A percentile compares a stretch with the other conserved stretches of the same genome.
Evolutionary conservation across 345 rosid genomes (phyloP).

Genomic region (Acer campestre): DNA sequence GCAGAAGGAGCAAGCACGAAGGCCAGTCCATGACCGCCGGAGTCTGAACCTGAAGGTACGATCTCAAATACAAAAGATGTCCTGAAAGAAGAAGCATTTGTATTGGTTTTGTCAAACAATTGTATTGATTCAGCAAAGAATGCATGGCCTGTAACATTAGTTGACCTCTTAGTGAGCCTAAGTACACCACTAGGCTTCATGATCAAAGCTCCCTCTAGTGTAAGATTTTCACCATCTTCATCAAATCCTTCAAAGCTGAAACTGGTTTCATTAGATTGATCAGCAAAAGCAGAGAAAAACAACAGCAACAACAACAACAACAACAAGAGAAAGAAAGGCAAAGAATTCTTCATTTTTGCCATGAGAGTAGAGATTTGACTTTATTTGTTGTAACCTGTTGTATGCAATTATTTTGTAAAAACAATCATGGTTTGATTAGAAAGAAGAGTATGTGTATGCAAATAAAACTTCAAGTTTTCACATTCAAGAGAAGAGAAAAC

Average conservation of each 20-base stretch:
- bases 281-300: slow-evolving; percentile 6
- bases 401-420: background rate
- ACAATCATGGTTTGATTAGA: background rate
- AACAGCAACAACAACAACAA: no score
- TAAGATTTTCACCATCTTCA: background rate
- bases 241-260: slow-evolving; percentile 54
- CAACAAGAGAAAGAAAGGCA: background rate
- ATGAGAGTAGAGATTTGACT: background rate
- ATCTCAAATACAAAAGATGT: slow-evolving; percentile 60
- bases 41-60: slow-evolving; percentile 20
- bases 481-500: background rate
- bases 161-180: slow-evolving; percentile 44
- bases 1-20: slow-evolving; percentile 49
- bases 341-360: background rate
- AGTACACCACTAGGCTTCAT: slow-evolving; percentile 38
- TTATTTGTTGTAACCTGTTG: background rate
- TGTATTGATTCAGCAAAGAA: slow-evolving; percentile 39
- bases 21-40: slow-evolving; percentile 63
- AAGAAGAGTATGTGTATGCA: no score
- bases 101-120: slow-evolving; percentile 20
- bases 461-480: no score
- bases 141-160: slow-evolving; percentile 47
- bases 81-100: slow-evolving; percentile 39
- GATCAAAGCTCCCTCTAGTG: slow-evolving; percentile 28
- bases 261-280: slow-evolving; percentile 12